Evolutionary conservation across 768 basidiomycete genomes (phyloP).

Genomic region (Psilocybe tampanensis): DNA sequence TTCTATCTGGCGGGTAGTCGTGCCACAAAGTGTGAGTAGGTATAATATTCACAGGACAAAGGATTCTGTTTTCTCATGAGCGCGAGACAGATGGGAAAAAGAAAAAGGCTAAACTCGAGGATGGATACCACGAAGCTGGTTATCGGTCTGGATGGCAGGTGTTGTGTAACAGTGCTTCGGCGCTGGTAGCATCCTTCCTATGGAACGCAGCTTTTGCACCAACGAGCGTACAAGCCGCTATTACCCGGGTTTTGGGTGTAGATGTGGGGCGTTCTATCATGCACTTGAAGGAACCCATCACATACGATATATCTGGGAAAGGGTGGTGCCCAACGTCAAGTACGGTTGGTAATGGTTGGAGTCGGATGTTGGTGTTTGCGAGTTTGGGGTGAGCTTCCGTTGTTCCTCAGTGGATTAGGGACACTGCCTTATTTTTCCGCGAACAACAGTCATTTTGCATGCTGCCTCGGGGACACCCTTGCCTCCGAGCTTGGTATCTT

Average conservation of each 20-base stretch:
- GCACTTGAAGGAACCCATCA: constrained; percentile 8
- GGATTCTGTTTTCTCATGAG: not conserved
- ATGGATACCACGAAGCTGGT: constrained; percentile 72
- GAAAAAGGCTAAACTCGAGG: constrained; percentile 75
- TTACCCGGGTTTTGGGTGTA: constrained; percentile 28
- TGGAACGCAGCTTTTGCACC: constrained; percentile 69
- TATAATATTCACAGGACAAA: not conserved
- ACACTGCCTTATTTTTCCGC: not conserved
- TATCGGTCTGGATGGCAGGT: constrained; percentile 83
- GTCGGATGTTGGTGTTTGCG: constrained; percentile 62
- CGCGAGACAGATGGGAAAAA: constrained; percentile 64
- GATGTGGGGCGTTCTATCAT: constrained; percentile 15
- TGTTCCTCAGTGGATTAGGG: not conserved
- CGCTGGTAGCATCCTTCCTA: constrained; percentile 53
- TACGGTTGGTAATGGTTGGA: constrained; percentile 48
- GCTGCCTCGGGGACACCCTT: constrained; percentile 89
- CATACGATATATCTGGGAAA: constrained; percentile 35
- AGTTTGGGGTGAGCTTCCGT: constrained; percentile 58
- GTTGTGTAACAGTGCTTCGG: constrained; percentile 75
- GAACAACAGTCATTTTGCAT: constrained; percentile 73
- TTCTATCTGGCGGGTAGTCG: constrained; percentile 82
- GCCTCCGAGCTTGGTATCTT: constrained; percentile 94
- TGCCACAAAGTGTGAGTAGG: constrained; percentile 75
- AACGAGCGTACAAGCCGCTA: constrained; percentile 37
- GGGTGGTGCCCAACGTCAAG: constrained; percentile 67